These are phyloP conservation scores for Saccharomycopsis synnaedendra DNA, from an alignment of 805 yeast species.

Conservation along the genomic window DNA sequence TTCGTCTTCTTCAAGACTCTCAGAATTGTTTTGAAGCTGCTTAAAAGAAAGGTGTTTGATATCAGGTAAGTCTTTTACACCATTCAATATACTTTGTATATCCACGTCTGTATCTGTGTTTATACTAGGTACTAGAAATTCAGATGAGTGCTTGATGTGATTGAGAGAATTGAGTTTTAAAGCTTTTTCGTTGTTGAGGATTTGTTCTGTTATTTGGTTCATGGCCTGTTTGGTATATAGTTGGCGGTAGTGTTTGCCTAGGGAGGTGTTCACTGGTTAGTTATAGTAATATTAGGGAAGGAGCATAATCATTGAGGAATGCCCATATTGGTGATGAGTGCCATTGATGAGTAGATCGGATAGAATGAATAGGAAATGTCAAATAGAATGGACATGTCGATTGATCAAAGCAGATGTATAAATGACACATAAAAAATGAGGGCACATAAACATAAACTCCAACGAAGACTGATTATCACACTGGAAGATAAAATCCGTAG, in stretches of 20 bases:
- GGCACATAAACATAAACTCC: too few relatives aligned
- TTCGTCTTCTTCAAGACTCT: not conserved
- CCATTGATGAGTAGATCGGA: too few relatives aligned
- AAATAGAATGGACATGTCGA: too few relatives aligned
- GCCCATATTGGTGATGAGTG: too few relatives aligned
- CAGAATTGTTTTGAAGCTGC: not conserved
- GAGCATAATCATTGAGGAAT: too few relatives aligned
- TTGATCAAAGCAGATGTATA: too few relatives aligned
- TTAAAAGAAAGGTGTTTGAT: constrained; percentile 1
- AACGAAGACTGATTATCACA: too few relatives aligned
- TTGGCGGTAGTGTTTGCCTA: not conserved
- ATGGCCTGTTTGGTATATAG: constrained; percentile 7
- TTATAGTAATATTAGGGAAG: not conserved
- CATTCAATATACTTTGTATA: not conserved
- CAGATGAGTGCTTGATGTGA: not conserved
- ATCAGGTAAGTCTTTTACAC: constrained; percentile 2
- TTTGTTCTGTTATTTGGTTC: constrained; percentile 1
- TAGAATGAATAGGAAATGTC: too few relatives aligned
- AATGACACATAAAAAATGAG: too few relatives aligned
- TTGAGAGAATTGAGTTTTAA: not conserved
- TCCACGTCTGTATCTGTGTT: not conserved
- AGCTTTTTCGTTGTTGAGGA: constrained; percentile 1
- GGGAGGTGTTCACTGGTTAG: not conserved
- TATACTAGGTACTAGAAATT: constrained; percentile 4
- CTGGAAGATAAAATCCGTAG: too few relatives aligned